Percentiles rank a stretch among this genome's conserved stretches.
phyloP scores from a whole-genome alignment of 116 monocot genomes.

The Trichopus zeylanicus region DNA sequence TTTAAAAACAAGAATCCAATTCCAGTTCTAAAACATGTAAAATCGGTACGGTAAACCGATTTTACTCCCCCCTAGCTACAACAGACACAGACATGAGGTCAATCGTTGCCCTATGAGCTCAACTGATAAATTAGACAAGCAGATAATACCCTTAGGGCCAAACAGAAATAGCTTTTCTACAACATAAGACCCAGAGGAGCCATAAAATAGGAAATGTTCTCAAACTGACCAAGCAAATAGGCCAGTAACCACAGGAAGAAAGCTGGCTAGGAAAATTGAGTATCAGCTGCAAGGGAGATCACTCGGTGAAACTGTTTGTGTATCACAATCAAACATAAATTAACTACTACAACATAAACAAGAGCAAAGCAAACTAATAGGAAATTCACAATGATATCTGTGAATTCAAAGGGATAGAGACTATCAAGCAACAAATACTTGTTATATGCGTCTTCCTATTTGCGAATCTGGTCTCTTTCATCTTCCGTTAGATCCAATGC shows the following conservation, averaged over 20 bases:
- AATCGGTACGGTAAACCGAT: too few species aligned
- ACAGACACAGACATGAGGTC: too few species aligned
- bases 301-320: neutral
- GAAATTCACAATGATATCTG: neutral
- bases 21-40: too few species aligned
- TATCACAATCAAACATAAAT: neutral
- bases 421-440: constrained; percentile 28
- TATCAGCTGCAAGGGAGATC: neutral
- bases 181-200: neutral
- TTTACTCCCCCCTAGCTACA: too few species aligned
- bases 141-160: too few species aligned
- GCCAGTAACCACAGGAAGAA: neutral
- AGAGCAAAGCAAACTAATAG: neutral
- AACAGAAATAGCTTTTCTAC: too few species aligned
- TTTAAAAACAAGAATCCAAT: too few species aligned
- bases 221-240: too few species aligned
- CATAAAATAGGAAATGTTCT: too few species aligned
- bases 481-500: constrained; percentile 76
- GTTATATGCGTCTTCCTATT: constrained; percentile 33
- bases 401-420: neutral
- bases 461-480: constrained; percentile 56
- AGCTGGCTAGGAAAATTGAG: neutral
- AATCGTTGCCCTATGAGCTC: too few species aligned
- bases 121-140: neutral
- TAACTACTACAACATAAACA: neutral